phyloP scores from a whole-genome alignment of 805 yeast species.

The Wickerhamiella qilinensis region DNA sequence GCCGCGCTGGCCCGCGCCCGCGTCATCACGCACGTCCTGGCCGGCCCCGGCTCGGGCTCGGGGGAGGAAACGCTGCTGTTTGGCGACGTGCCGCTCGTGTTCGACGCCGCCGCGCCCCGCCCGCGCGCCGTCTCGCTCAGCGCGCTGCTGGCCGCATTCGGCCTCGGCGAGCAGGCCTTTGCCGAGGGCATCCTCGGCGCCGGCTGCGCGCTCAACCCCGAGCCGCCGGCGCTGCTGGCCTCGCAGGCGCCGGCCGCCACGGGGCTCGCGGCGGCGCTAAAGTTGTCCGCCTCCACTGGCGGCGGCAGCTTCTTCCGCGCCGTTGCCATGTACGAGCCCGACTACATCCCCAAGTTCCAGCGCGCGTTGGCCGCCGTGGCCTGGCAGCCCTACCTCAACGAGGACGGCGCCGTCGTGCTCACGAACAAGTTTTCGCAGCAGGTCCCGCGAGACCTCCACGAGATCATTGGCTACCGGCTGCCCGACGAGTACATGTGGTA shows the following conservation, averaged over 20 bases:
- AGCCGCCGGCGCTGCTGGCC: constrained; percentile 1
- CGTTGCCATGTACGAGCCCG: constrained; percentile 14
- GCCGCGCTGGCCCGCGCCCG: constrained; percentile 43
- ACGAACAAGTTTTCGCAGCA: constrained; percentile 27
- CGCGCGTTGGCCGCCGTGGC: constrained; percentile 54
- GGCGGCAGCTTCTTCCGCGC: constrained; percentile 19
- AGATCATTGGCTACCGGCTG: constrained; percentile 63
- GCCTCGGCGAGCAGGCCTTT: constrained; percentile 47
- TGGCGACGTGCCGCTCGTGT: constrained; percentile 48
- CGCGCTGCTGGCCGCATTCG: constrained; percentile 42
- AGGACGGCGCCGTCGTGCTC: constrained; percentile 53
- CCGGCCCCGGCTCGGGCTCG: constrained; percentile 21
- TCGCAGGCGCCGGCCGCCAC: constrained; percentile 4
- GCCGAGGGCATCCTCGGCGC: constrained; percentile 60
- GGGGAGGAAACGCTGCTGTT: constrained; percentile 67
- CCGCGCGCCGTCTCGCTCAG: constrained; percentile 50
- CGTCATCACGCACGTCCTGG: constrained; percentile 44
- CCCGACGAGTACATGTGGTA: constrained; percentile 79
- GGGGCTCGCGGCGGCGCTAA: constrained; percentile 10
- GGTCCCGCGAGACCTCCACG: constrained; percentile 68
- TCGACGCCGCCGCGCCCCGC: constrained; percentile 30
- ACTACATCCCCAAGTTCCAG: constrained; percentile 35
- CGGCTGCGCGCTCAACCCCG: constrained; percentile 42
- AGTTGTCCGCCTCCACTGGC: constrained; percentile 16
- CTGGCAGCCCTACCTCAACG: constrained; percentile 57